These are phyloP conservation scores for Rhizopogon vinicolor DNA, from an alignment of 768 basidiomycete species.

Conservation along the genomic window DNA sequence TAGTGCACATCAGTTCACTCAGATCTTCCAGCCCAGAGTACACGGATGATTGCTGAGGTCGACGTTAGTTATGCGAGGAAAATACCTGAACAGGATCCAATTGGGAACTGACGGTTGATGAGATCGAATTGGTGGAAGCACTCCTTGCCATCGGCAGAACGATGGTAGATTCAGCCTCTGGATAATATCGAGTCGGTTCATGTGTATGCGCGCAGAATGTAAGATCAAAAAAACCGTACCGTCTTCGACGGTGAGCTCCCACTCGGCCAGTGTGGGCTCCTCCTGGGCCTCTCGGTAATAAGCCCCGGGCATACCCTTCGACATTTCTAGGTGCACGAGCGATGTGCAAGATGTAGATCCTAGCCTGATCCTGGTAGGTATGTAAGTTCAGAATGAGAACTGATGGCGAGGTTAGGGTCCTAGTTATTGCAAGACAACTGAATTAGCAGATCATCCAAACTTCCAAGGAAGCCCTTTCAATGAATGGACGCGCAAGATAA, in stretches of 20 bases:
- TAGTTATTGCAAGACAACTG: neutral
- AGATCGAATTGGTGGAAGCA: constrained; percentile 3
- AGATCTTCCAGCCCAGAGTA: constrained; percentile 11
- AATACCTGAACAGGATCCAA: neutral
- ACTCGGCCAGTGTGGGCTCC: neutral
- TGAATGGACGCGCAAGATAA: neutral
- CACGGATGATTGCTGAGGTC: constrained; percentile 5
- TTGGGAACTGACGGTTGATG: constrained; percentile 2
- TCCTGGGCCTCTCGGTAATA: neutral
- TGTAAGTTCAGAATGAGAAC: neutral
- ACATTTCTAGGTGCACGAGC: neutral
- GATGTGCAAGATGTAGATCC: neutral
- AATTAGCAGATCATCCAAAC: neutral
- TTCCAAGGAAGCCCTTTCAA: neutral
- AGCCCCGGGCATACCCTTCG: neutral
- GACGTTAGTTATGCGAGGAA: neutral
- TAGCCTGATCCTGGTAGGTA: neutral
- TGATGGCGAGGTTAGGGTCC: neutral
- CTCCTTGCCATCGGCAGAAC: neutral
- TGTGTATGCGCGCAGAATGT: neutral
- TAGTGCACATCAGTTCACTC: constrained; percentile 4
- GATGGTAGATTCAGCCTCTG: neutral
- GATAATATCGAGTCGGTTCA: neutral
- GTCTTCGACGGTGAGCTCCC: neutral
- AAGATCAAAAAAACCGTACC: neutral